Evolutionary conservation across 768 basidiomycete genomes (phyloP).

Genomic region (Nevesoporus exiguus): DNA sequence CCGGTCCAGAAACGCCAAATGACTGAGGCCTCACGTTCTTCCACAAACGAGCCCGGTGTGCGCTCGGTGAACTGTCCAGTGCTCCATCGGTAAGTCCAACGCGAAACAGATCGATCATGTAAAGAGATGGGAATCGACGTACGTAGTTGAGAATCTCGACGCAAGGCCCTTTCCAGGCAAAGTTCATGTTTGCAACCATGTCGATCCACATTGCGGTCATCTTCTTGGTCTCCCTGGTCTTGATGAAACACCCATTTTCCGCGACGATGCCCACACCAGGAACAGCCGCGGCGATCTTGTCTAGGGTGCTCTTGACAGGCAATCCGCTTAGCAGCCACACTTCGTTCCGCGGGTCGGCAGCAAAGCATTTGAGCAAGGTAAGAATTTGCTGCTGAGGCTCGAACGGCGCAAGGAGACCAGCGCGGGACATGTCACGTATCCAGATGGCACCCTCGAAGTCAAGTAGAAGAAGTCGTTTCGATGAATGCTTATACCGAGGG

Average conservation of each 20-base stretch:
- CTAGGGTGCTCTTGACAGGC: conserved; percentile 58
- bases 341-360: conserved; percentile 64
- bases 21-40: conserved; percentile 77
- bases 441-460: conserved; percentile 84
- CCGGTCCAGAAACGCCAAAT: conserved; percentile 85
- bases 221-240: conserved; percentile 40
- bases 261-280: conserved; percentile 80
- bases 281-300: conserved; percentile 54
- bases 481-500: conserved; percentile 63
- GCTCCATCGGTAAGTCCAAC: not conserved
- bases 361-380: conserved; percentile 51
- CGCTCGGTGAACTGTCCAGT: conserved; percentile 76
- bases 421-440: conserved; percentile 52
- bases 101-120: no score
- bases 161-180: conserved; percentile 79
- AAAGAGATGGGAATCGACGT: conserved; percentile 27
- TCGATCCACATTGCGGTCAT: conserved; percentile 59
- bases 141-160: conserved; percentile 84
- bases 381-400: conserved; percentile 40
- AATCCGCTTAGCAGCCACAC: conserved; percentile 83
- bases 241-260: conserved; percentile 87
- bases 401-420: conserved; percentile 41
- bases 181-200: conserved; percentile 74
- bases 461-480: conserved; percentile 62
- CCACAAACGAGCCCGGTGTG: conserved; percentile 81